Evolutionary conservation across 2,329 filamentous ascomycete genomes (phyloP), one percentile per base, ranked within the genome.

Genomic region (Erysiphe neolycopersici): DNA sequence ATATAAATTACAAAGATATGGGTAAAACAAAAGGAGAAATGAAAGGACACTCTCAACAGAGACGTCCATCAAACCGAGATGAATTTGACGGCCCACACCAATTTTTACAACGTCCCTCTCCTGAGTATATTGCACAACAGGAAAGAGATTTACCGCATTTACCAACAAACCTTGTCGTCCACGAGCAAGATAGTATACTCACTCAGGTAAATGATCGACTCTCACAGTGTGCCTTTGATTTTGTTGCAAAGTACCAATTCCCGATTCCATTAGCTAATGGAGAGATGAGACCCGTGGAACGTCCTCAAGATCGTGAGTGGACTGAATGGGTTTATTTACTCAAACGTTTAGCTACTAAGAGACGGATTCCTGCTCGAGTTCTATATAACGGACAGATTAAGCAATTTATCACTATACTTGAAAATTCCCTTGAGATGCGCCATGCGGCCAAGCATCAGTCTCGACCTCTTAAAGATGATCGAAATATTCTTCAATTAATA

Each of bases 371-470:
- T 5, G 79, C 82, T 40, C 68, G 81, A 45, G 79, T 89, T 17
- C 64, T 91, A 38, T 89, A 87, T 64, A 81, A 89, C 58, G 79
- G 80, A 47, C 82, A 91, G 61, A 91, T 91, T 61, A 89, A 87
- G 62, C 81, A 89, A 60, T 75, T 91, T 59, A 79, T 89, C 50
- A 89, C 82, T 37, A 79, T 89, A 29, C 62, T 91, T 53, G 82
- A 91, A 57, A 91, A 89, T 60, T 85, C 79, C 41, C 64, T 91
- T 54, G 81, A 87, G 63, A 85, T 85, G 79, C 69, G 81, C 49
- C 80, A 87, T 59, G 79, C 79, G 46, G 78, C 80, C 41, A 84
- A 83, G 60, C 78, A 85, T 61, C 79, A 85, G 60, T 79, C 75
- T 50, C 71, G 82, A 47, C 79, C 80, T 17, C 67, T 85, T 50